Conservation (phyloP, 164 flowering plant genomes). For the Vitis cinerea region DNA sequence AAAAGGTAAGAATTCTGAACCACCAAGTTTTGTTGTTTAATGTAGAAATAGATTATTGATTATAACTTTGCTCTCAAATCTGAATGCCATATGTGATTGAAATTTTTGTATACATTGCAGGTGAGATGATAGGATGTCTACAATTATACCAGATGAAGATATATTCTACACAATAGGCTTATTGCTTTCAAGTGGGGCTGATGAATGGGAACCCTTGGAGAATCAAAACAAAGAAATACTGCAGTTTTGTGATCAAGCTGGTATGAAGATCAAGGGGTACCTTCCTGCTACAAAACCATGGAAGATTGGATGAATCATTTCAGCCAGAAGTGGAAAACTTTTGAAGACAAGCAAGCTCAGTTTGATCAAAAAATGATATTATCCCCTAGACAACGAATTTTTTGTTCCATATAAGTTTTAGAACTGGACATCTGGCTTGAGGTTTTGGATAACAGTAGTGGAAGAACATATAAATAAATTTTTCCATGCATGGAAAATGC, state of each 20-base stretch:
- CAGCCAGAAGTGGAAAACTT: constrained; percentile 67
- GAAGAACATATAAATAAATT: too few relatives aligned
- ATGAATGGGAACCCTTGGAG: constrained; percentile 43
- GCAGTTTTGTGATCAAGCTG: constrained; percentile 45
- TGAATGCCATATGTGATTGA: neutral
- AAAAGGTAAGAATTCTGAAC: constrained; percentile 46
- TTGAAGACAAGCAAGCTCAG: constrained; percentile 44
- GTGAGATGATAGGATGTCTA: constrained; percentile 78
- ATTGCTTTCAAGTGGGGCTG: constrained; percentile 44
- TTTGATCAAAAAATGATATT: constrained; percentile 77
- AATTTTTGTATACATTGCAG: constrained; percentile 30
- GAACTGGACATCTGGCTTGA: too few relatives aligned
- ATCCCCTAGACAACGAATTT: constrained; percentile 80
- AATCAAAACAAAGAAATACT: constrained; percentile 56
- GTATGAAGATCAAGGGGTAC: constrained; percentile 60
- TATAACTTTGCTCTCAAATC: too few relatives aligned
- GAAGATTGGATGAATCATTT: constrained; percentile 73
- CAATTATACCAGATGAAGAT: constrained; percentile 72
- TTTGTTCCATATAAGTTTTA: constrained; percentile 23
- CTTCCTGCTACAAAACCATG: constrained; percentile 52
- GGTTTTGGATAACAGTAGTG: too few relatives aligned
- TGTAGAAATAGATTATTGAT: too few relatives aligned
- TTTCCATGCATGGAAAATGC: too few relatives aligned
- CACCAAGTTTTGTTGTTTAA: neutral
- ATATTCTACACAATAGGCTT: constrained; percentile 72